A percentile compares a stretch with the other conserved stretches of the same genome.
Conservation (phyloP, 148 eudicot genomes). For the Vaccinium myrtillus region DNA sequence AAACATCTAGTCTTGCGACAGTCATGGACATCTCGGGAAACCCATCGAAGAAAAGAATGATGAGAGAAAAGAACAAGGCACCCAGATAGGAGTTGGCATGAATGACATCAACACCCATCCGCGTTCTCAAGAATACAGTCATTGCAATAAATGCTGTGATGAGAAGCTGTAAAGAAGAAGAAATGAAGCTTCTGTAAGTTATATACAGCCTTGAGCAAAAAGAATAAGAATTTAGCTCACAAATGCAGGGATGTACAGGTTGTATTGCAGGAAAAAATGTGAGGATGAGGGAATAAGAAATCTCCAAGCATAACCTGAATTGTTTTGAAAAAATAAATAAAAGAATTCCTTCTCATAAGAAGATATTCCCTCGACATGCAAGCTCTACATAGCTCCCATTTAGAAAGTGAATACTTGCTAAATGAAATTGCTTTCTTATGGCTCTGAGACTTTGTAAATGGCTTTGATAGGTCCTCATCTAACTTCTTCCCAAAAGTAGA, state of each 20-base stretch:
- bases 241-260: not conserved
- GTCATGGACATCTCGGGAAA: conserved; percentile 66
- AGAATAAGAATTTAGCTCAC: not conserved
- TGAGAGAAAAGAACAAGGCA: conserved; percentile 57
- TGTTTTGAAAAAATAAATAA: conserved; percentile 60
- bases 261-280: not conserved
- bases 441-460: conserved; percentile 41
- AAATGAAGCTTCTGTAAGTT: not conserved
- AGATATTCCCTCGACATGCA: conserved; percentile 75
- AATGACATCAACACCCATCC: conserved; percentile 50
- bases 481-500: conserved; percentile 46
- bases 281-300: not conserved
- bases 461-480: conserved; percentile 40
- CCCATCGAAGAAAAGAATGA: conserved; percentile 61
- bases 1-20: conserved; percentile 57
- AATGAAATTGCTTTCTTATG: conserved; percentile 50
- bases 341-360: conserved; percentile 72
- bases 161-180: conserved; percentile 49
- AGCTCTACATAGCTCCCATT: conserved; percentile 63
- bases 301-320: conserved; percentile 42
- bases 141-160: conserved; percentile 52
- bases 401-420: conserved; percentile 46
- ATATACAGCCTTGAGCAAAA: not conserved
- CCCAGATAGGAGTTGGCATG: conserved; percentile 72
- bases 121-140: conserved; percentile 66